These are phyloP conservation scores for Globisporangium iwayamae DNA, from an alignment of 352 stramenopile genomes.

Conservation along the genomic window DNA sequence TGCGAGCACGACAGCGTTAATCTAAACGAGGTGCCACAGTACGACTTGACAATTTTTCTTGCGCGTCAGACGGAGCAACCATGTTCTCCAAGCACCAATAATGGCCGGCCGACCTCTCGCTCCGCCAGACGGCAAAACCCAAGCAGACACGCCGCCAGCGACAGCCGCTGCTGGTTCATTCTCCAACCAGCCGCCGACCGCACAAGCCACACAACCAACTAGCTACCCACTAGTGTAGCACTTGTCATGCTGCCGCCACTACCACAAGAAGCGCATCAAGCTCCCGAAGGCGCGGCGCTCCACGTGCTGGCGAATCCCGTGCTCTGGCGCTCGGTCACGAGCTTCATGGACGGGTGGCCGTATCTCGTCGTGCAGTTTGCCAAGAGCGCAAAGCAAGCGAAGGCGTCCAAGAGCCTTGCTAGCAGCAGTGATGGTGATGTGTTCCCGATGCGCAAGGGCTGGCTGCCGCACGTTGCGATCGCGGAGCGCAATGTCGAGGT, in stretches of 20 bases:
- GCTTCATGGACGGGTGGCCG: conserved; percentile 10
- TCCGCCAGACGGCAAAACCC: not conserved
- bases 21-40: not conserved
- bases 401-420: not conserved
- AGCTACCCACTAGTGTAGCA: not conserved
- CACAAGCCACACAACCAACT: not conserved
- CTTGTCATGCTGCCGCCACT: not conserved
- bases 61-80: not conserved
- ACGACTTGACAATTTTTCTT: not conserved
- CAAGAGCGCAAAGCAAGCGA: not conserved
- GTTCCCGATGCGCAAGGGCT: conserved; percentile 11
- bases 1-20: not conserved
- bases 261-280: not conserved
- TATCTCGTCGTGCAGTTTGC: conserved; percentile 1
- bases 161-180: not conserved
- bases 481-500: conserved; percentile 4
- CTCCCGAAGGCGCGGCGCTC: not conserved
- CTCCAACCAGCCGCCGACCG: not conserved
- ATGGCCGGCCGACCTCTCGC: too few relatives aligned
- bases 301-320: conserved; percentile 5
- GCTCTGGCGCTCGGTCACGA: conserved; percentile 9
- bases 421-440: not conserved
- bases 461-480: conserved; percentile 15
- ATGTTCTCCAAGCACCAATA: conserved; percentile 1
- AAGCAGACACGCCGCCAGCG: not conserved